Conservation (phyloP, 2,329 filamentous ascomycete genomes). For the Trichoderma asperellum region DNA sequence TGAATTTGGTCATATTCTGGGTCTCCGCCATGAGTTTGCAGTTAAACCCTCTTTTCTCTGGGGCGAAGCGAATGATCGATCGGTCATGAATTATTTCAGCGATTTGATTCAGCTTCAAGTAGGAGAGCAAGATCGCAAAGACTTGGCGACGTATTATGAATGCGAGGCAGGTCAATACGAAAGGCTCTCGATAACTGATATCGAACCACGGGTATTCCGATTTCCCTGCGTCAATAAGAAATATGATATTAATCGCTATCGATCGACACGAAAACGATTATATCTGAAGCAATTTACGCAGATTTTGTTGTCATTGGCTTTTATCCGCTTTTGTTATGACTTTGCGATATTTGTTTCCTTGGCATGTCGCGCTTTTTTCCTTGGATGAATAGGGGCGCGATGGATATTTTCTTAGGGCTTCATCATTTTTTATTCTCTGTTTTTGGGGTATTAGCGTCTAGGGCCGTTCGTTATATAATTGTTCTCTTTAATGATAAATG, state of each 20-base stretch:
- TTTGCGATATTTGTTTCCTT: neutral
- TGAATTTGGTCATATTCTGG: conserved; percentile 1
- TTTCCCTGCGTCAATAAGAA: neutral
- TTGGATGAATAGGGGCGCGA: neutral
- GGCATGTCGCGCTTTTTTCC: neutral
- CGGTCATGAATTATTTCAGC: neutral
- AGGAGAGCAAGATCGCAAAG: neutral
- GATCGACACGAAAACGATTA: neutral
- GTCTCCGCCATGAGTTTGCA: neutral
- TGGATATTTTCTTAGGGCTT: neutral
- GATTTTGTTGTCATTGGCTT: neutral
- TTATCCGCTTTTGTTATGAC: neutral
- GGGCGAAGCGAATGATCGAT: neutral
- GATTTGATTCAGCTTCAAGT: neutral
- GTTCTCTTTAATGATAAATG: no score
- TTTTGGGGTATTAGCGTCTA: neutral
- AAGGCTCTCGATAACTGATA: neutral
- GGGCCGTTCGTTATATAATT: neutral
- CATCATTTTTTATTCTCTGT: neutral
- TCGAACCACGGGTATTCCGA: neutral
- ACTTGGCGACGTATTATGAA: neutral
- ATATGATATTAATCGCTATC: no score
- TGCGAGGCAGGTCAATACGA: neutral
- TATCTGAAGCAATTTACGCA: neutral
- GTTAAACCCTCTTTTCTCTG: neutral